These are phyloP conservation scores for Salix arbutifolia DNA, from an alignment of 345 rosid species.

Conservation along the genomic window DNA sequence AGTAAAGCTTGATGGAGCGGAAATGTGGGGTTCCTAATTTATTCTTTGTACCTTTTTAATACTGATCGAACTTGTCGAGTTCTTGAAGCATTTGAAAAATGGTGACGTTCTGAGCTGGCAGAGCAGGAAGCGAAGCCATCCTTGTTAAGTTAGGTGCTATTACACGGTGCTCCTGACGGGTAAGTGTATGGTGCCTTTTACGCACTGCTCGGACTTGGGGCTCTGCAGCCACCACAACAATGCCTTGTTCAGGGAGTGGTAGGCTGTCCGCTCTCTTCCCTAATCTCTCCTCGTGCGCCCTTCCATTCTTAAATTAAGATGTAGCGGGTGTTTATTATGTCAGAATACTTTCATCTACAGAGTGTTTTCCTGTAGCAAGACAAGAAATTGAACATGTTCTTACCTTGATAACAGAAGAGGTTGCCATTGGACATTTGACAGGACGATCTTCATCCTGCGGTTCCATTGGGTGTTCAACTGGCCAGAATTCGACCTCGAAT, in stretches of 20 bases:
- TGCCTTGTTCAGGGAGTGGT: conserved; percentile 21
- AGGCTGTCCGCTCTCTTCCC: conserved; percentile 22
- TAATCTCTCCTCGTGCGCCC: conserved; percentile 28
- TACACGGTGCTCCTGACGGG: conserved; percentile 28
- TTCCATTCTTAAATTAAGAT: conserved; percentile 24
- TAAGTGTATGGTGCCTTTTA: conserved; percentile 60
- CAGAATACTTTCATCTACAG: background rate
- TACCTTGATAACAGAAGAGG: conserved; percentile 62
- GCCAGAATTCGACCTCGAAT: conserved; percentile 62
- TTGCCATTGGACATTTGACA: conserved; percentile 72
- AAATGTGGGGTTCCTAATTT: background rate
- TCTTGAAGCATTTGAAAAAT: conserved; percentile 52
- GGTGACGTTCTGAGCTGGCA: conserved; percentile 29
- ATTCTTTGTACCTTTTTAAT: conserved; percentile 10
- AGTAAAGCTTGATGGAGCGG: background rate
- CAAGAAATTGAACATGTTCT: conserved; percentile 2
- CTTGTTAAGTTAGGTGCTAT: conserved; percentile 23
- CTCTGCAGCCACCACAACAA: conserved; percentile 4
- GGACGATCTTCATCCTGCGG: conserved; percentile 90
- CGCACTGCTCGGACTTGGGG: conserved; percentile 42
- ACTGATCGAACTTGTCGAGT: conserved; percentile 33
- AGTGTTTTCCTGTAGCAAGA: background rate
- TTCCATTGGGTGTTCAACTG: conserved; percentile 83
- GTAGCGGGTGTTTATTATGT: background rate
- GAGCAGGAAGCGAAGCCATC: conserved; percentile 28